Base-by-base conservation (phyloP, 352 stramenopile genomes). In the Phytophthora ramorum region DNA sequence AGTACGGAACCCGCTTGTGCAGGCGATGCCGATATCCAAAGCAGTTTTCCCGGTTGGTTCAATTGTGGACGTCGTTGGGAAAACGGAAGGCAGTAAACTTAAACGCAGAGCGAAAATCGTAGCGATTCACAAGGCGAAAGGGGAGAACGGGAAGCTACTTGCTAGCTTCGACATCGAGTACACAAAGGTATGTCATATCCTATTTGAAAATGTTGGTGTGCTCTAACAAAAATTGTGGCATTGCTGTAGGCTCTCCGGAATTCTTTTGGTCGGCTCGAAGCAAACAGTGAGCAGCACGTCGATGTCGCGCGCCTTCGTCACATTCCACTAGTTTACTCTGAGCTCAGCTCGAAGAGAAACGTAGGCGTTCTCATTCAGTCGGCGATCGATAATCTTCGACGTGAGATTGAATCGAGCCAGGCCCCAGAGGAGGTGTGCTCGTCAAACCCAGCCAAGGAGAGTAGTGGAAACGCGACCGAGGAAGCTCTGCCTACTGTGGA, bases 161-260 rank as follows among this genome's bases (percentile, higher is more conserved):
- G 63, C 71, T 8, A 78, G 69, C 2, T 79, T 89, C 17, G 82
- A 88, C 32, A 50, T 91, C 7, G 68, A 82, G 26, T 91, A 87
- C 41, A 38, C 51, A 1, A 71, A 71, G 48, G 75, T 83, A 65
- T 30, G 49, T 57, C 8, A 17, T 28, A 47, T 28, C 9, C 10
- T 47, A 3, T 5, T 28, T 47, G 0, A 47, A 9, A 17, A 44
- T 46, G 9, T 22, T 51, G 37, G 2, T 28, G n/a, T 50, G 13
- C n/a, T 52, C 17, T 53, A 48, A 60, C 3, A 14, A 20, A 24
- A 24, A 55, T 37, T 32, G 8, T 49, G 20, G 16, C 0, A 20
- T 14, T 37, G n/a, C 41, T 41, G 24, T 45, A 73, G 65, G 3
- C 32, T 57, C 20, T 67, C n/a, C 43, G 44, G 8, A 75, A 58